phyloP scores from a whole-genome alignment of 306 rosid species.

The Vicia faba region DNA sequence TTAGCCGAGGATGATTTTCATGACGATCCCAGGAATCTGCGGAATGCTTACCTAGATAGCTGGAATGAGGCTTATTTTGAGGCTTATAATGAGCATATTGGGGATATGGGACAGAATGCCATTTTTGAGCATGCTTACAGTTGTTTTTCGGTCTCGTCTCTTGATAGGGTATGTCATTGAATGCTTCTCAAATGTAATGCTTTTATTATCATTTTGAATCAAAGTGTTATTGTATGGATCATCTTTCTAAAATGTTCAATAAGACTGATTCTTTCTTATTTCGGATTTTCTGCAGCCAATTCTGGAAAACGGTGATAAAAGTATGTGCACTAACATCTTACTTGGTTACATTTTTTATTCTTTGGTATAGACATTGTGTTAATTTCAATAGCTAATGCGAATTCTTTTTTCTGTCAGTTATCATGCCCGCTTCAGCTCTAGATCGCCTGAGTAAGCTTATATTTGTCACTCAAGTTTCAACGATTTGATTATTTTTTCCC shows the following conservation, averaged over 20 bases:
- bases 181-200: not conserved
- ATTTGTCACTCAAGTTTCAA: not conserved
- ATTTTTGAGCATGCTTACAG: constrained; percentile 42
- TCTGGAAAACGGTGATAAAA: constrained; percentile 58
- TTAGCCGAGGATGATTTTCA: no score
- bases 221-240: no score
- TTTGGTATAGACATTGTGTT: not conserved
- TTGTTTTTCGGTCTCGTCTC: constrained; percentile 45
- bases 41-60: no score
- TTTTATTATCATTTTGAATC: no score
- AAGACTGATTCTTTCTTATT: not conserved
- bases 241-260: no score
- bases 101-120: not conserved
- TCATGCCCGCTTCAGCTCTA: constrained; percentile 66
- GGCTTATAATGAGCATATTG: not conserved
- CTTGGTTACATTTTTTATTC: not conserved
- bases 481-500: not conserved
- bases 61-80: no score
- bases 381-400: constrained; percentile 4
- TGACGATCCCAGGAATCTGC: no score
- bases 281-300: constrained; percentile 42
- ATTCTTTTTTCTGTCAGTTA: constrained; percentile 47
- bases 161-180: constrained; percentile 40
- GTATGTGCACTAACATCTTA: constrained; percentile 35
- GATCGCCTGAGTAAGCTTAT: constrained; percentile 46